Evolutionary conservation across 257 asterid species (phyloP).

Genomic region (Nicotiana benthamiana): DNA sequence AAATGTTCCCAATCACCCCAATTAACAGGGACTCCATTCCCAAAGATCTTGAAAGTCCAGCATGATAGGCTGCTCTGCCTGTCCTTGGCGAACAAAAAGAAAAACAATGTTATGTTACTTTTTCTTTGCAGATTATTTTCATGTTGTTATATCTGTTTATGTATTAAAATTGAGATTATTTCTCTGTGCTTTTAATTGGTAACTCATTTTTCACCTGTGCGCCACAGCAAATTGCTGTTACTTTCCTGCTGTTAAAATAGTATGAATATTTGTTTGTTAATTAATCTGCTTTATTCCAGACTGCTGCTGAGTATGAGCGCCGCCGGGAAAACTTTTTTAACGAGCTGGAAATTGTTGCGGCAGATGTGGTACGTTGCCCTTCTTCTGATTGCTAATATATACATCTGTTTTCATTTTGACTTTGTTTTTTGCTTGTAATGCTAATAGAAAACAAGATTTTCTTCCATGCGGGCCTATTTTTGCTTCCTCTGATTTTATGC

Average conservation of each 20-base stretch:
- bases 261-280: not conserved
- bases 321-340: constrained; percentile 86
- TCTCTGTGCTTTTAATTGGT: not conserved
- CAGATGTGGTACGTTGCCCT: constrained; percentile 70
- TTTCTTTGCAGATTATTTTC: not conserved
- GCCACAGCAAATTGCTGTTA: not conserved
- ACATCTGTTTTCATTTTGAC: not conserved
- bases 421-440: not conserved
- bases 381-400: constrained; percentile 3
- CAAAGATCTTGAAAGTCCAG: not conserved
- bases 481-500: not conserved
- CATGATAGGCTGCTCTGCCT: not conserved
- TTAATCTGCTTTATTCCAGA: constrained; percentile 30
- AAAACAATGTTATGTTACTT: not conserved
- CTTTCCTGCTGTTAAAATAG: not conserved
- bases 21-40: not conserved
- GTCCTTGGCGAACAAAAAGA: not conserved
- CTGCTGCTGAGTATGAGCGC: constrained; percentile 80
- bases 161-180: not conserved
- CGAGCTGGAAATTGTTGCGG: constrained; percentile 77
- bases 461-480: not conserved
- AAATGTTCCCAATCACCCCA: not conserved
- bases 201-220: not conserved
- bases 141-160: not conserved
- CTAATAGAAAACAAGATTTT: not conserved